Base-by-base conservation (phyloP, 1,284 basidiomycete genomes). In the Pseudozyma flocculosa region DNA sequence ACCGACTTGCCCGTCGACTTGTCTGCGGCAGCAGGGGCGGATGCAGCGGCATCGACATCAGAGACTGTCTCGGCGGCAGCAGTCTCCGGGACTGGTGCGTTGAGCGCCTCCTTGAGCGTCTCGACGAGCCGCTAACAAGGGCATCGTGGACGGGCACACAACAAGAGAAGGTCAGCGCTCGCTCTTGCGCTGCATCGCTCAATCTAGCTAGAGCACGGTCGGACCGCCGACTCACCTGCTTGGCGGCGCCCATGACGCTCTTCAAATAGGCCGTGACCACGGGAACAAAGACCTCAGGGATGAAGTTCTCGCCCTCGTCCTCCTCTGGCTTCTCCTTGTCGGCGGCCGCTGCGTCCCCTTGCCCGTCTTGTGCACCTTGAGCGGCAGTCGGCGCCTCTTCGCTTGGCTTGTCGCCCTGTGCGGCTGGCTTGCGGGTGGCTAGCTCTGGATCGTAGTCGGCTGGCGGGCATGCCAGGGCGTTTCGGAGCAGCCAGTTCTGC, bases 401-500 rank as follows among this genome's bases (percentile, higher is more conserved):
- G n/a, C 23, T 21, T 4, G 9, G 32, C 23, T 46, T 37, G 18
- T 4, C 36, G 11, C 5, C 3, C 7, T 39, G 22, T 4, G 36
- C 42, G 32, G 45, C 41, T 21, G 40, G 45, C 3, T 51, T 45
- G 2, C 42, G 44, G 8, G 50, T 30, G 19, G 45, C 43, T 7
- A 64, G 39, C 2, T 24, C 19, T 11, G 61, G 18, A 18, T 60
- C 57, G 26, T 64, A 64, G 54, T 64, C 57, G 26, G 57, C 47
- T 1, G 61, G 61, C 2, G 53, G 57, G 9, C 60, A 48, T 14
- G 61, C 53, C 2, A 68, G 61, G 4, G 55, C 61, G 24, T 68
- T 58, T 11, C 65, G 48, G 18, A 68, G 19, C 2, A 68, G 65
- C 65, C 65, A 68, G 34, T 64, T 68, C 26, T 68, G 65, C 37